Base-by-base conservation (phyloP, 805 yeast species). In the Candida chilensis region DNA sequence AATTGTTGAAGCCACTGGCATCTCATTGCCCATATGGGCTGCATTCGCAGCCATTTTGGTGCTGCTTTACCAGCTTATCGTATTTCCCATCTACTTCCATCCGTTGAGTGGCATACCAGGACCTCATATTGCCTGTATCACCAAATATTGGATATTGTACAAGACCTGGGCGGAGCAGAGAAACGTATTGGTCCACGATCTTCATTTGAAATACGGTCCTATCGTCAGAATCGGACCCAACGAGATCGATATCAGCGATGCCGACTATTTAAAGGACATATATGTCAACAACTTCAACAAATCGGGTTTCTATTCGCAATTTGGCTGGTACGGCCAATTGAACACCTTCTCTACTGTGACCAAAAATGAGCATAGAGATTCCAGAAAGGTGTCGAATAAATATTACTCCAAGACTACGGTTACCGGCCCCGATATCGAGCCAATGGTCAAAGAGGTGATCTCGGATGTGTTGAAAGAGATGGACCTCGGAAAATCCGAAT, bases 141-240 rank as follows among this genome's bases (percentile, higher is more conserved):
- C 77, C 2, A 45, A 47, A 15, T 52, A 58, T 18, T 56, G 57
- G 47, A 57, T 60, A 13, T 48, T 65, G 20, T 63, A 61, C 31
- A 55, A 52, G 27, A 57, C 67, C 25, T 57, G 73, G 57, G 36
- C 50, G 9, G 74, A 67, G 35, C 62, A 67, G 35, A 59, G 82
- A 32, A 73, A 64, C 36, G 52, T 55, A 19, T 57, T 52, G 21
- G 67, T 78, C 3, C 67, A 74, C 33, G 24, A 44, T 3, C 50
- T 78, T 34, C 88, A 80, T 41, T 28, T 45, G 27, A 46, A 54
- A 34, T 76, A 76, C 40, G 88, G 87, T 2, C 67, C 78, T 5
- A 70, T 78, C 3, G 74, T 80, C 4, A 56, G 80, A 15, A 49
- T 80, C 10, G 64, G 74, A 1, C 86, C 87, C 2, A 50, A 55